These are phyloP conservation scores for Prunus yedoensis DNA, from an alignment of 331 rosid genomes.

Conservation along the genomic window DNA sequence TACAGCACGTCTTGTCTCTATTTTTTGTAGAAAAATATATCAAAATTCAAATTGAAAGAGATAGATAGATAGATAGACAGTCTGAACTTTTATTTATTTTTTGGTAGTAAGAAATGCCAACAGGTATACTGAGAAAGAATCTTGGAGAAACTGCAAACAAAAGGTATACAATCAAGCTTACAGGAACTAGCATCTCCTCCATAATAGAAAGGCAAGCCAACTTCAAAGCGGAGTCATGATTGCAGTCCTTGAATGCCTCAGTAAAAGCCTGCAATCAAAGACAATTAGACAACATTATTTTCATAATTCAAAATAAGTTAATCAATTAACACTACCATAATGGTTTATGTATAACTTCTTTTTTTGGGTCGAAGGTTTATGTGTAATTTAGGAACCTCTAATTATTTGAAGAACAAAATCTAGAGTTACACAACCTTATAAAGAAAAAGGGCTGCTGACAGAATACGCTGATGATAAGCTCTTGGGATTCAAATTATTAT, in stretches of 20 bases:
- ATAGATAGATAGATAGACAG: background rate
- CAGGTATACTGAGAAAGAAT: background rate
- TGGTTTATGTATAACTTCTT: background rate
- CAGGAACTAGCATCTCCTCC: constrained; percentile 70
- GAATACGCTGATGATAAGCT: background rate
- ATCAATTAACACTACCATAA: background rate
- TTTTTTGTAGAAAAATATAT: constrained; percentile 14
- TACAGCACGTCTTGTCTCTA: constrained; percentile 49
- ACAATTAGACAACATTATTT: background rate
- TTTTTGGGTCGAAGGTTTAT: too few species aligned
- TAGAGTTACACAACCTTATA: background rate
- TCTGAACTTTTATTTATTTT: background rate
- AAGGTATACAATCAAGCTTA: constrained; percentile 38
- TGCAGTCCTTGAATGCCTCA: constrained; percentile 63
- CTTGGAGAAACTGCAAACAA: background rate
- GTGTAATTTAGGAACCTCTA: too few species aligned
- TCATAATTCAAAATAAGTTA: background rate
- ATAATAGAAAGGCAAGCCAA: constrained; percentile 67
- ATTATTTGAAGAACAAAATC: too few species aligned
- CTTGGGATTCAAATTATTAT: background rate
- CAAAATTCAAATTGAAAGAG: background rate
- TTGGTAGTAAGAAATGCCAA: background rate
- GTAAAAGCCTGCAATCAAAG: constrained; percentile 65
- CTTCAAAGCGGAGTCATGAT: constrained; percentile 64
- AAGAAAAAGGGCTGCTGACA: background rate